Conservation (phyloP, 768 basidiomycete species). For the Astraeus odoratus region DNA sequence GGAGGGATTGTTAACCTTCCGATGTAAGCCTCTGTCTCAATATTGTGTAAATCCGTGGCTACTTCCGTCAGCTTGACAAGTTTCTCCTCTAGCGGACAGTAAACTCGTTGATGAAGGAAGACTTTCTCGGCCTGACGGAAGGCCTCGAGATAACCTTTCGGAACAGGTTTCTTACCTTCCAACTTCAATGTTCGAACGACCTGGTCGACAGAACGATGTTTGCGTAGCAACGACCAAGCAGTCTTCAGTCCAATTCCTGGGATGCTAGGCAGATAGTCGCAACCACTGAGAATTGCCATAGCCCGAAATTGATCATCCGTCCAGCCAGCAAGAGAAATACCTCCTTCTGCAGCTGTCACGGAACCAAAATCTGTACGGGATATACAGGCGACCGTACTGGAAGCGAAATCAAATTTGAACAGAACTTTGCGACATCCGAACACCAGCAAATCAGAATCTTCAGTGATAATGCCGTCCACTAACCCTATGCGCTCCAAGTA, state of each 20-base stretch:
- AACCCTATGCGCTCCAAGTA: slow-evolving; percentile 79
- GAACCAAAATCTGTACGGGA: slow-evolving; percentile 62
- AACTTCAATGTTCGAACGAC: slow-evolving; percentile 66
- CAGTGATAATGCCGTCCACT: slow-evolving; percentile 90
- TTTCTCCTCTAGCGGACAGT: slow-evolving; percentile 58
- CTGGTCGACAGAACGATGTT: slow-evolving; percentile 82
- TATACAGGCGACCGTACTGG: slow-evolving; percentile 59
- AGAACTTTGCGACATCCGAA: slow-evolving; percentile 92
- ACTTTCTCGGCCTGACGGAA: slow-evolving; percentile 85
- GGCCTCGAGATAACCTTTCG: slow-evolving; percentile 62
- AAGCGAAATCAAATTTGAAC: slow-evolving; percentile 81
- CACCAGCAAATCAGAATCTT: slow-evolving; percentile 96
- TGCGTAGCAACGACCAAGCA: slow-evolving; percentile 73
- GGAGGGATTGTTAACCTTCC: slow-evolving; percentile 40
- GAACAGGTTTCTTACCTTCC: slow-evolving; percentile 82
- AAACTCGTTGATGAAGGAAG: slow-evolving; percentile 90
- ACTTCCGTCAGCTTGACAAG: slow-evolving; percentile 66
- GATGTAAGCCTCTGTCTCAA: slow-evolving; percentile 63
- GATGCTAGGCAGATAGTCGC: slow-evolving; percentile 89
- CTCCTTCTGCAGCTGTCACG: slow-evolving; percentile 42
- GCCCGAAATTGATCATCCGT: slow-evolving; percentile 83
- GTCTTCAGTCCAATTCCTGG: slow-evolving; percentile 92
- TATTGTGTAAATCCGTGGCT: slow-evolving; percentile 50
- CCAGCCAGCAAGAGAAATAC: slow-evolving; percentile 82
- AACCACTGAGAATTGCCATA: slow-evolving; percentile 91